Evolutionary conservation across 2,329 filamentous ascomycete species (phyloP).

Genomic region (Fusarium tricinctum): DNA sequence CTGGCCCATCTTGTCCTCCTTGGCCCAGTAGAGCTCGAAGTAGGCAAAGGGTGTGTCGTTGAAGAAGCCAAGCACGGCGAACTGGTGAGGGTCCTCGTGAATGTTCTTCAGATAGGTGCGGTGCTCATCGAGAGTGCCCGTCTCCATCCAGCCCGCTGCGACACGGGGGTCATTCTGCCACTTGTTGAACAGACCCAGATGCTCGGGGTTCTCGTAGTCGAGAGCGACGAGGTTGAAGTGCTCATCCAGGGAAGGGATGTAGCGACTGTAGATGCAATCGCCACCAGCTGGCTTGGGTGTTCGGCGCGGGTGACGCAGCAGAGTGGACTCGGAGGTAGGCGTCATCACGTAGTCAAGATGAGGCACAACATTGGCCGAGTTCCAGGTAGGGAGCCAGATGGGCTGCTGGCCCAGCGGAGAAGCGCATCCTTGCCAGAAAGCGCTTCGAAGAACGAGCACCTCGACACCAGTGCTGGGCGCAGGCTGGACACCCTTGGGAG

Average conservation of each 20-base stretch:
- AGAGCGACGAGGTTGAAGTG: constrained; percentile 80
- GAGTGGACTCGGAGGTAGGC: constrained; percentile 50
- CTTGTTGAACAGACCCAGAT: constrained; percentile 77
- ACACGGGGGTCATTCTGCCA: constrained; percentile 88
- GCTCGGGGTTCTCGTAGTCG: constrained; percentile 71
- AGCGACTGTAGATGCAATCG: constrained; percentile 79
- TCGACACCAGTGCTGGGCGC: constrained; percentile 49
- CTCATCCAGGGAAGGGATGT: constrained; percentile 79
- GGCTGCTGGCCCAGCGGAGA: constrained; percentile 74
- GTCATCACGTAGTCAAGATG: constrained; percentile 56
- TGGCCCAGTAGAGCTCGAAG: constrained; percentile 73
- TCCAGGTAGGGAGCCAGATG: constrained; percentile 67
- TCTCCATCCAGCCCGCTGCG: constrained; percentile 82
- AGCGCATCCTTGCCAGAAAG: constrained; percentile 77
- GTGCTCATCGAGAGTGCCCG: constrained; percentile 79
- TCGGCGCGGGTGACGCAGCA: constrained; percentile 74
- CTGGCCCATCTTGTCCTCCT: constrained; percentile 70
- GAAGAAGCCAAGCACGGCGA: constrained; percentile 77
- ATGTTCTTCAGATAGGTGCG: constrained; percentile 75
- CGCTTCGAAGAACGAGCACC: constrained; percentile 61
- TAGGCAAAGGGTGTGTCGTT: constrained; percentile 79
- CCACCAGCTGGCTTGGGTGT: constrained; percentile 76
- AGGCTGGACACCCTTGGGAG: constrained; percentile 52
- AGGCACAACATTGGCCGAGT: constrained; percentile 51
- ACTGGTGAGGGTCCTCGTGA: constrained; percentile 76